These are phyloP conservation scores for Nannizziopsis barbatae DNA, from an alignment of 2,329 filamentous ascomycete species.

Conservation along the genomic window DNA sequence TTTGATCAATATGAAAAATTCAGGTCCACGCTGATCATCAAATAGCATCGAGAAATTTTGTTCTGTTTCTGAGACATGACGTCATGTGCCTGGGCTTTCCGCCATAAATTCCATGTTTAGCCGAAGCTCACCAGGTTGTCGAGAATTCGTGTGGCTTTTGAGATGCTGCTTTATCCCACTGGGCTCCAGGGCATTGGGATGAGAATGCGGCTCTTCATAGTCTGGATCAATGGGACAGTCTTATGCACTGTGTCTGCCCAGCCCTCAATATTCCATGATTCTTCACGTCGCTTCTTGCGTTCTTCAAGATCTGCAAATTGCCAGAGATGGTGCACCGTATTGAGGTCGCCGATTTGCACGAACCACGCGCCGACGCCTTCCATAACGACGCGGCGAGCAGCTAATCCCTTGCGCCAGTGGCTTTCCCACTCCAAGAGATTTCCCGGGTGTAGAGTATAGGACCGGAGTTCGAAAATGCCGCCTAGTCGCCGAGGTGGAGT, in stretches of 20 bases:
- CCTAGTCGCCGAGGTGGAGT: conserved; percentile 80
- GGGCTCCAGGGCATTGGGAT: conserved; percentile 96
- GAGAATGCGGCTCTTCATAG: conserved; percentile 87
- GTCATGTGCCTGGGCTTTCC: conserved; percentile 2
- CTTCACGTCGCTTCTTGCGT: conserved; percentile 75
- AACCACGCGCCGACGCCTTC: conserved; percentile 98
- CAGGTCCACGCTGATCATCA: no score
- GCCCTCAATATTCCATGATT: conserved; percentile 89
- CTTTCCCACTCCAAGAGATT: conserved; percentile 98
- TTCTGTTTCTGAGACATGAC: neutral
- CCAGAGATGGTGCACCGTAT: conserved; percentile 97
- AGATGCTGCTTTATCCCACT: conserved; percentile 57
- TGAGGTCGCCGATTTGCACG: conserved; percentile 92
- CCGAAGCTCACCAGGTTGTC: neutral
- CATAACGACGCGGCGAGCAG: conserved; percentile 91
- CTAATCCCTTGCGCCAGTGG: conserved; percentile 87
- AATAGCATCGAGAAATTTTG: no score
- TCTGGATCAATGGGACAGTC: conserved; percentile 92
- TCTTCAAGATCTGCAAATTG: conserved; percentile 97
- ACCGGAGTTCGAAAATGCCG: conserved; percentile 88
- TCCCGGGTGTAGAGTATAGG: conserved; percentile 90
- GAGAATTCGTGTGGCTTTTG: neutral
- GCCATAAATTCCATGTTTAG: neutral
- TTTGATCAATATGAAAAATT: no score
- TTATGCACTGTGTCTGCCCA: conserved; percentile 98